Evolutionary conservation across 805 yeast genomes (phyloP).

Genomic region (Yueomyces sp.): DNA sequence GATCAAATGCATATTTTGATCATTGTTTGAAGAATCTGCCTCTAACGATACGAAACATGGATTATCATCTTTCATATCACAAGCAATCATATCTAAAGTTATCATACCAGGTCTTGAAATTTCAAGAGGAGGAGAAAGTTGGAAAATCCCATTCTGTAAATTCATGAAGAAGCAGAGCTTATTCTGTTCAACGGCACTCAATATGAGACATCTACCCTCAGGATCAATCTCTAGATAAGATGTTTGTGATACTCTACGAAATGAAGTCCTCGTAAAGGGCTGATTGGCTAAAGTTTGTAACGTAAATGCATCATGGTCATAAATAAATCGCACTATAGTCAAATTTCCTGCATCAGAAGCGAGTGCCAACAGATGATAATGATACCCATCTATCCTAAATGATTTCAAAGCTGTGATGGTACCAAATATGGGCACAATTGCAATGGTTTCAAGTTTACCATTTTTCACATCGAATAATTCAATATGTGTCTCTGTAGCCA

Average conservation of each 20-base stretch:
- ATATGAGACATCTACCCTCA: constrained; percentile 51
- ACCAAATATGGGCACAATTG: constrained; percentile 40
- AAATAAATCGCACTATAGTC: constrained; percentile 21
- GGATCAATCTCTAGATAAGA: constrained; percentile 59
- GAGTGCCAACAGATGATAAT: constrained; percentile 45
- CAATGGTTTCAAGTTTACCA: constrained; percentile 38
- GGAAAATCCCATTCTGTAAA: constrained; percentile 34
- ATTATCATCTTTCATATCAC: constrained; percentile 71
- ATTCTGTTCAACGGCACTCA: constrained; percentile 60
- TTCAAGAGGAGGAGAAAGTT: constrained; percentile 64
- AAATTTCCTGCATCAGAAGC: constrained; percentile 75
- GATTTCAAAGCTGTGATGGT: constrained; percentile 39
- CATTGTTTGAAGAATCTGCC: constrained; percentile 31
- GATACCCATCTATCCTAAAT: constrained; percentile 39
- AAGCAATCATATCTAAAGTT: constrained; percentile 39
- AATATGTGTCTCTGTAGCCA: constrained; percentile 19
- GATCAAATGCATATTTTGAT: constrained; percentile 30
- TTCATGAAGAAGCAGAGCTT: constrained; percentile 58
- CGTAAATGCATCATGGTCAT: constrained; percentile 26
- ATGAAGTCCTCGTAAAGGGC: constrained; percentile 61
- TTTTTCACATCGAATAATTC: constrained; percentile 32
- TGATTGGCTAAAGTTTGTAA: constrained; percentile 39
- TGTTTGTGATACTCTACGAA: constrained; percentile 67
- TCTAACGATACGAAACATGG: constrained; percentile 81
- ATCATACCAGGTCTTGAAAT: constrained; percentile 37